Conservation (phyloP, 345 rosid genomes). For the Euphorbia pulcherrima region DNA sequence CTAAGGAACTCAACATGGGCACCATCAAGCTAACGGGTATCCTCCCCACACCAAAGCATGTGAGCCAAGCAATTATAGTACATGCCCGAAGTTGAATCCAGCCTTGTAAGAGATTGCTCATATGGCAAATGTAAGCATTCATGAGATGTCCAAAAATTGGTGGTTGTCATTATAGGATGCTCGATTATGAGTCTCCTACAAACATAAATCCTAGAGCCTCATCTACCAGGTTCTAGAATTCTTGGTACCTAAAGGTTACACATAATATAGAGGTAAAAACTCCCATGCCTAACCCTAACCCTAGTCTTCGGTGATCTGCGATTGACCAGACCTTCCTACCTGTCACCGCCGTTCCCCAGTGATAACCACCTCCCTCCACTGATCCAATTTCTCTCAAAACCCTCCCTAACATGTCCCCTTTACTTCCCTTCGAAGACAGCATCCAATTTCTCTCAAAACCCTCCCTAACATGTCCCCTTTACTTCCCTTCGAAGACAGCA, state of each 20-base stretch:
- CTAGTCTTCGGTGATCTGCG: too few species aligned
- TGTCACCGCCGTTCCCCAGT: too few species aligned
- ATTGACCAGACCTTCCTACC: too few species aligned
- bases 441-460: too few species aligned
- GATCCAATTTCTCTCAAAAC: too few species aligned
- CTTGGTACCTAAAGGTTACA: constrained; percentile 22
- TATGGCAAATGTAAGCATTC: constrained; percentile 31
- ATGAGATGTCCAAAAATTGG: constrained; percentile 32
- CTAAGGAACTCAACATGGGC: constrained; percentile 32
- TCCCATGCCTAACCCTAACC: too few species aligned
- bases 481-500: too few species aligned
- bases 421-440: too few species aligned
- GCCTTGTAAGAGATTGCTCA: constrained; percentile 29
- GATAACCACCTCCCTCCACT: too few species aligned
- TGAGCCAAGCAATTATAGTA: constrained; percentile 33
- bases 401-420: too few species aligned
- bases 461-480: too few species aligned
- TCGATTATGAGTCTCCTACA: constrained; percentile 27
- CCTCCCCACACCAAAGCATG: constrained; percentile 31
- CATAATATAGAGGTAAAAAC: too few species aligned
- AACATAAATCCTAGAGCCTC: constrained; percentile 33
- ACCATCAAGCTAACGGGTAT: constrained; percentile 33
- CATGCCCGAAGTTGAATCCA: constrained; percentile 28
- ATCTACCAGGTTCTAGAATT: constrained; percentile 22
- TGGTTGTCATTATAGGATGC: constrained; percentile 29